phyloP scores from a whole-genome alignment of 2,329 filamentous ascomycete genomes.

The Paecilomyces sp. region DNA sequence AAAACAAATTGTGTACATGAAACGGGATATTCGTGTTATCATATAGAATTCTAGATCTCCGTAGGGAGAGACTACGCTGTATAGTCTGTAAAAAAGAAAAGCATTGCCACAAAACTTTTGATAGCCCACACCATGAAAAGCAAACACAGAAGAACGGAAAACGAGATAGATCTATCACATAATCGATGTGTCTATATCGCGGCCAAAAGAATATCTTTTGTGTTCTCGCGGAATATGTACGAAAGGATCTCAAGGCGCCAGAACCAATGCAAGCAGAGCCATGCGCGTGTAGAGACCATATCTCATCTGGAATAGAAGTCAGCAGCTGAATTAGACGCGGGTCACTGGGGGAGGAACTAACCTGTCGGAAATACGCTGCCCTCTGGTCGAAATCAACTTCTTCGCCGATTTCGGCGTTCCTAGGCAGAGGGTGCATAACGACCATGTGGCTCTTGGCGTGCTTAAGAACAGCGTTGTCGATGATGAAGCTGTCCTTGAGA shows the following conservation, averaged over 20 bases:
- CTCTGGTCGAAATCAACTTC: slow-evolving; percentile 97
- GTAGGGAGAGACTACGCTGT: not conserved
- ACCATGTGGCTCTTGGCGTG: slow-evolving; percentile 89
- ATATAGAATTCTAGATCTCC: not conserved
- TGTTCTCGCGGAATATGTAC: not conserved
- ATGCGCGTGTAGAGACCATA: slow-evolving; percentile 98
- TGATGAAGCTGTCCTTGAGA: slow-evolving; percentile 80
- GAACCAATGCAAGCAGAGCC: slow-evolving; percentile 89
- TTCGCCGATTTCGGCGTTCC: slow-evolving; percentile 87
- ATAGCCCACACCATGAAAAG: not conserved
- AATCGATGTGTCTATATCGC: not conserved
- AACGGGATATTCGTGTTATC: not conserved
- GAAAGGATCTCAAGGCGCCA: slow-evolving; percentile 48
- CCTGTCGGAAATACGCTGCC: slow-evolving; percentile 98
- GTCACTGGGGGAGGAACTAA: slow-evolving; percentile 45
- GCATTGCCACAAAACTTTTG: not conserved
- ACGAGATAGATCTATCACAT: not conserved
- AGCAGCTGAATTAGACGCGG: slow-evolving; percentile 22
- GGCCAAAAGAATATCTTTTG: not conserved
- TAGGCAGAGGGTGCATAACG: slow-evolving; percentile 89
- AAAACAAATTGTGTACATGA: not conserved
- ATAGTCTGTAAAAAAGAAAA: not conserved
- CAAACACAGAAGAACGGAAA: not conserved
- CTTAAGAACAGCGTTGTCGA: slow-evolving; percentile 85
- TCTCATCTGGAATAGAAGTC: slow-evolving; percentile 64